These are phyloP conservation scores for Phlyctochytrium bullatum DNA, from an alignment of 192 early-diverging fungal genomes.

Conservation along the genomic window DNA sequence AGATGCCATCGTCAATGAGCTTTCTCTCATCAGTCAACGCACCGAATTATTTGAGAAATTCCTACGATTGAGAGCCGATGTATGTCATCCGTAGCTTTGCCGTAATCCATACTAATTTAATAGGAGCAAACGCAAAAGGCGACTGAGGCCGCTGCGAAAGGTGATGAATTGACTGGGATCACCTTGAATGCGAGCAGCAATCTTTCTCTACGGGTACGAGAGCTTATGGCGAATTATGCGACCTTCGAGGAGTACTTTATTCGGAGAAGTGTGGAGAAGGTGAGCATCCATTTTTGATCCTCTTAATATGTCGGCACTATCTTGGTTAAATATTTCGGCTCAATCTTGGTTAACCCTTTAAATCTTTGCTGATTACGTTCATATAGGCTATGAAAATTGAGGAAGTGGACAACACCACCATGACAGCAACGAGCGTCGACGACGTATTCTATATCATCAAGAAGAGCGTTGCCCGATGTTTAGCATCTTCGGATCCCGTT, in stretches of 20 bases:
- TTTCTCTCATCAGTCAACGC: slow-evolving; percentile 78
- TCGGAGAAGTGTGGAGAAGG: slow-evolving; percentile 70
- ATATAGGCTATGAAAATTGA: slow-evolving; percentile 75
- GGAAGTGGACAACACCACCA: slow-evolving; percentile 19
- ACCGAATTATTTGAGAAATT: slow-evolving; percentile 80
- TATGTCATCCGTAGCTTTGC: neutral
- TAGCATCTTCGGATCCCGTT: slow-evolving; percentile 71
- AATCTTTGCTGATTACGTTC: too few species aligned
- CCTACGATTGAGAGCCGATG: slow-evolving; percentile 33
- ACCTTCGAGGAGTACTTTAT: slow-evolving; percentile 76
- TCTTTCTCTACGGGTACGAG: slow-evolving; percentile 55
- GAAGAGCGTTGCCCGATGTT: slow-evolving; percentile 65
- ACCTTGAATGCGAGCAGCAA: slow-evolving; percentile 56
- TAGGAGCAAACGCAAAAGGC: neutral
- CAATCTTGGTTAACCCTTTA: neutral
- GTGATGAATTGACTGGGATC: slow-evolving; percentile 37
- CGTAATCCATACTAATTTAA: neutral
- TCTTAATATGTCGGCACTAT: neutral
- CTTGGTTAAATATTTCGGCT: slow-evolving; percentile 4
- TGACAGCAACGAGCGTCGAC: slow-evolving; percentile 69
- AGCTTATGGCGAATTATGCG: slow-evolving; percentile 67
- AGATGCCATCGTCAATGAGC: slow-evolving; percentile 74
- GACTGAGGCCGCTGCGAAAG: neutral
- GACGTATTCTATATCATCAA: slow-evolving; percentile 93
- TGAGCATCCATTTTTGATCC: slow-evolving; percentile 31